Base-by-base conservation (phyloP, 2,329 filamentous ascomycete species). In the Aspergillus hiratsukae region DNA sequence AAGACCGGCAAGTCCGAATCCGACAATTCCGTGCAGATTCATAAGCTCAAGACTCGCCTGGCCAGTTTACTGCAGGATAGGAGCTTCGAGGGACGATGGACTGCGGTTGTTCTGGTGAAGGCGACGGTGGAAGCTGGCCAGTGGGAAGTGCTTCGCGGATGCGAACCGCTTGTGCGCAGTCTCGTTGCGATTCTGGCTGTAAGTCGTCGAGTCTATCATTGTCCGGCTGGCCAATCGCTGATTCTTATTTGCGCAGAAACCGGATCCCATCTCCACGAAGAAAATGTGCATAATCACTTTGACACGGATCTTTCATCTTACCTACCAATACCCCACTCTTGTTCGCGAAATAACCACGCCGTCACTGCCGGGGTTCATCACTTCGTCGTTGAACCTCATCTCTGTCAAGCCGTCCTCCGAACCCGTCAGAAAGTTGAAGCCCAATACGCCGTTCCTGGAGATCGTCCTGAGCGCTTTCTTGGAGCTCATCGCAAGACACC, bases 291-390 rank as follows among this genome's bases (percentile, higher is more conserved):
- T 96, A 51, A 83, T 94, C 59, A 85, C 89, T 14, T 77, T 97
- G 59, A 89, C 89, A 21, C 87, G 89, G 67, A 91, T 97, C 64
- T 97, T 94, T 75, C 82, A 86, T 63, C 82, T 94, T 37, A 88
- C 92, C 43, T 89, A 91, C 68, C 85, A 87, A 40, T 91, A 91
- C 68, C 90, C 88, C 58, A 94, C 90, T 8, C 79, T 97, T 53
- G 81, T 93, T 48, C 83, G 93, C 64, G 92, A 97, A 70, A 90
- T 97, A 58, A 92, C 89, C 1, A 96, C 91, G 0, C 91, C 91
- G 2, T 89, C 85, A 3, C 77, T 97, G 21, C 85, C 90, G 1
- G 77, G 82, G 1, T 96, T 93, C 66, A 81, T 92, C 48, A 86
- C 84, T 0, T 81, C 87, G 3, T 91, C 88, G 64, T 73, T 96